phyloP scores from a whole-genome alignment of 1,139 yeast genomes.

The Suhomyces choctaworum region DNA sequence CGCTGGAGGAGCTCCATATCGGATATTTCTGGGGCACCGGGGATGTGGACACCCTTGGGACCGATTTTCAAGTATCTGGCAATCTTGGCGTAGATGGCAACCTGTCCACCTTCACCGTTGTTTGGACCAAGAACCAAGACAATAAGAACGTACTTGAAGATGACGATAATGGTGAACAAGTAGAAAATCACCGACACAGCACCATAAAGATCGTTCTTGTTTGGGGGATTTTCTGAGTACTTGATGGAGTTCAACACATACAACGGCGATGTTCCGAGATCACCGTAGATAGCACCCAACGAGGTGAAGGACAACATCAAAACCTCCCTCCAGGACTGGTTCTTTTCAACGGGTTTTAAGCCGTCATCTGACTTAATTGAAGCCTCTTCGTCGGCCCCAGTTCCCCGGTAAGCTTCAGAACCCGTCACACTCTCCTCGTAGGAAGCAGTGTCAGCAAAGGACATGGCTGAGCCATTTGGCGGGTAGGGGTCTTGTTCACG shows the following conservation, averaged over 20 bases:
- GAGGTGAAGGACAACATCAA: slow-evolving; percentile 35
- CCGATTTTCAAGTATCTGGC: slow-evolving; percentile 50
- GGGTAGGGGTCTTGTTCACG: background rate
- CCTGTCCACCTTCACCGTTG: slow-evolving; percentile 62
- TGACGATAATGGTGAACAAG: slow-evolving; percentile 53
- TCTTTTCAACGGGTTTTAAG: slow-evolving; percentile 8
- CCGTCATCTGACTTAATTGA: slow-evolving; percentile 12
- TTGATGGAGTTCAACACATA: slow-evolving; percentile 51
- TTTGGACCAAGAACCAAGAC: slow-evolving; percentile 54
- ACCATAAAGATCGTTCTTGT: slow-evolving; percentile 47
- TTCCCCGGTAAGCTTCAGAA: slow-evolving; percentile 4
- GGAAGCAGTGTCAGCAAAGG: slow-evolving; percentile 1
- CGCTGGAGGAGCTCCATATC: slow-evolving; percentile 42
- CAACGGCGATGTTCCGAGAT: slow-evolving; percentile 61
- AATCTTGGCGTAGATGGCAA: slow-evolving; percentile 59
- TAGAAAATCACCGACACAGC: slow-evolving; percentile 56
- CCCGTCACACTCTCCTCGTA: slow-evolving; percentile 3
- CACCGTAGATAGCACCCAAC: slow-evolving; percentile 63
- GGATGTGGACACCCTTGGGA: slow-evolving; percentile 46
- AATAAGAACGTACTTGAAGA: slow-evolving; percentile 50
- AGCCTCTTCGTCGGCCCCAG: slow-evolving; percentile 17
- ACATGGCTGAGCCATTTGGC: slow-evolving; percentile 1
- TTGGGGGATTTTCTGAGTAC: slow-evolving; percentile 31
- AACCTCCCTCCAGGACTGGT: slow-evolving; percentile 26
- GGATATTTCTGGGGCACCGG: slow-evolving; percentile 37